These are phyloP conservation scores for Epichloe gansuensis DNA, from an alignment of 2,329 filamentous ascomycete species.

Conservation along the genomic window DNA sequence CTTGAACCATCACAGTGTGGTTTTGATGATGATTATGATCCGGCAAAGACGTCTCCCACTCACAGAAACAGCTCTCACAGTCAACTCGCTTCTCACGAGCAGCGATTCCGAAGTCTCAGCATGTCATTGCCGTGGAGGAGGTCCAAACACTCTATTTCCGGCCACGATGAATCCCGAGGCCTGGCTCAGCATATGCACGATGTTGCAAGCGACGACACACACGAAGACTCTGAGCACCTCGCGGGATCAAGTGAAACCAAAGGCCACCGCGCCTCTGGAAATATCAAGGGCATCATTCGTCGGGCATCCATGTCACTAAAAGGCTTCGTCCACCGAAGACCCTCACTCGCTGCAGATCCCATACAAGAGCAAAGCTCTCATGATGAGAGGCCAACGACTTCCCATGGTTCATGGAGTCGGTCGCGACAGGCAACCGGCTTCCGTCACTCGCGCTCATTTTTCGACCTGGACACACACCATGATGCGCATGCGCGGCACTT, in stretches of 20 bases:
- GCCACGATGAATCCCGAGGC: constrained; percentile 19
- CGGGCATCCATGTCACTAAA: constrained; percentile 44
- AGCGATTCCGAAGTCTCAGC: constrained; percentile 36
- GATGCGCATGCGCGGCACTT: constrained; percentile 16
- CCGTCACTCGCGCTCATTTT: constrained; percentile 34
- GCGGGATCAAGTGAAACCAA: constrained; percentile 14
- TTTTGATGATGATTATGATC: constrained; percentile 4
- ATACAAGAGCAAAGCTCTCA: constrained; percentile 16
- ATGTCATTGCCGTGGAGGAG: constrained; percentile 37
- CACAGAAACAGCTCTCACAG: not conserved
- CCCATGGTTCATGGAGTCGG: constrained; percentile 38
- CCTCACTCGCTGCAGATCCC: constrained; percentile 27
- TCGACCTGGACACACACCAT: constrained; percentile 26
- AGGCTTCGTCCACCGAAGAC: constrained; percentile 37
- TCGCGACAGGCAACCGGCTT: constrained; percentile 39
- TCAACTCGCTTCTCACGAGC: constrained; percentile 17
- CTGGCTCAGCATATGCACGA: constrained; percentile 19
- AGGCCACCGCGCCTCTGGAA: constrained; percentile 15
- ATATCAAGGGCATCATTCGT: constrained; percentile 39
- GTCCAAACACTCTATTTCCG: constrained; percentile 30
- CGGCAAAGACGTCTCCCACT: not conserved
- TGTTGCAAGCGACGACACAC: constrained; percentile 21
- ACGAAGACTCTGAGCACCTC: constrained; percentile 14
- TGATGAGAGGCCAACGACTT: constrained; percentile 29
- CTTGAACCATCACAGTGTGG: not conserved